Base-by-base conservation (phyloP, 768 basidiomycete species). In the Serpula lacrymans region DNA sequence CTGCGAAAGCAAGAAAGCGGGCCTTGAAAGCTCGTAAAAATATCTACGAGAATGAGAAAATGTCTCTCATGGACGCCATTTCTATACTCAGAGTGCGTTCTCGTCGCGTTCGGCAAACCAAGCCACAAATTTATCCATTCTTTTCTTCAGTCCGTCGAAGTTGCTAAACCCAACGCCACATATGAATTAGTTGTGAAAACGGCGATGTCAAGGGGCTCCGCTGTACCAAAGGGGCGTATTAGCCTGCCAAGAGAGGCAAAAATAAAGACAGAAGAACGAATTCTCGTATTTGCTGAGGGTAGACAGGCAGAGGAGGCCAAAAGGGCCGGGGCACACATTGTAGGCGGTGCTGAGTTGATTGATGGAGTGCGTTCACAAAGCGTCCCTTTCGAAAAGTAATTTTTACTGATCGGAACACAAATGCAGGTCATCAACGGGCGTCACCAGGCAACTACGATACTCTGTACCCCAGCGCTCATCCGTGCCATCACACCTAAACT, bases 221-320 rank as follows among this genome's bases (percentile, higher is more conserved):
- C 88, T 20, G 82, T 95, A 13, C 88, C 95, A 7, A 88, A 90
- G 58, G 96, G 96, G 3, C 86, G 92, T 47, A 81, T 93, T 37
- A 83, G 77, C 50, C 75, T 97, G 34, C 91, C 93, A 1, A 70
- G 81, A 34, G 89, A 94, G 52, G 77, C 85, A 27, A 89, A 88
- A 54, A 61, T 77, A 20, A 80, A 77, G 52, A 55, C 70, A 24
- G 77, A 82, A 51, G 86, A 88, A 45, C 81, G 76, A 41, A 82
- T 98, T 39, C 74, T 96, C n/a, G 92, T 95, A 22, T 97, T 98
- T 53, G 93, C 93, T 3, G 88, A 92, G 51, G 90, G 90, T 5
- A 71, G 80, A 41, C 72, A 77, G 37, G 89, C 85, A 13, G 87
- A 89, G 14, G 82, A 87, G 20, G 96, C 96, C 0, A 82, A 75